A percentile compares a stretch with the other conserved stretches of the same genome.
phyloP scores from a whole-genome alignment of 805 yeast species.

The Saccharomycopsis babjevae region DNA sequence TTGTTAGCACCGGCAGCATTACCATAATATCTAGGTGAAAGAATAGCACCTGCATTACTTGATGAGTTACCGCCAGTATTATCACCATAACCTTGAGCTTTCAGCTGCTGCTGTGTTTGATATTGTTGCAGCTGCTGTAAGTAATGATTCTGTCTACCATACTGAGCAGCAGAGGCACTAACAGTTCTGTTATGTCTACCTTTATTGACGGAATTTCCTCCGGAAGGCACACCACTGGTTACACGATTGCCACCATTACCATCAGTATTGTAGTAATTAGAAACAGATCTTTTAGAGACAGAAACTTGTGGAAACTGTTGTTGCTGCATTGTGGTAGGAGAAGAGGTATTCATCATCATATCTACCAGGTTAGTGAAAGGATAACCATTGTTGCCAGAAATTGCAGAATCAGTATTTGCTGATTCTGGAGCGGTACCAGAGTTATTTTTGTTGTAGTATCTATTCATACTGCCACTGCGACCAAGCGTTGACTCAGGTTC shows the following conservation, averaged over 20 bases:
- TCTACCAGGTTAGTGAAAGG: not conserved
- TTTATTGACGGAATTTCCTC: slow-evolving; percentile 5
- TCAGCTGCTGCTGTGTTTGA: slow-evolving; percentile 1
- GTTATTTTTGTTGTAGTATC: not conserved
- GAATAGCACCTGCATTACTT: slow-evolving; percentile 1
- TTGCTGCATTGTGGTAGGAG: slow-evolving; percentile 2
- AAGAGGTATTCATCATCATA: not conserved
- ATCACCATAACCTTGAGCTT: not conserved
- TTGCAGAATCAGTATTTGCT: not conserved
- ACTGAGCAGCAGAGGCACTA: slow-evolving; percentile 18
- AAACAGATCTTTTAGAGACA: not conserved
- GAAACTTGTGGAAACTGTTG: slow-evolving; percentile 13
- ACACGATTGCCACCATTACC: not conserved
- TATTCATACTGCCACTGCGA: not conserved
- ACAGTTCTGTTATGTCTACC: slow-evolving; percentile 17
- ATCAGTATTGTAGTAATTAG: not conserved
- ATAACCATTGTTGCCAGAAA: not conserved
- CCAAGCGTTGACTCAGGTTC: not conserved
- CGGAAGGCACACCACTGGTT: slow-evolving; percentile 2
- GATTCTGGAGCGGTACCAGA: not conserved
- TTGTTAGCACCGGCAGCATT: slow-evolving; percentile 2
- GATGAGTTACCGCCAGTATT: not conserved
- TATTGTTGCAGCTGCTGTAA: not conserved
- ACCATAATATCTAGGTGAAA: slow-evolving; percentile 20
- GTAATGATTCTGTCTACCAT: slow-evolving; percentile 5